Conservation (phyloP, 2,329 filamentous ascomycete species). For the Neofusicoccum parvum region DNA sequence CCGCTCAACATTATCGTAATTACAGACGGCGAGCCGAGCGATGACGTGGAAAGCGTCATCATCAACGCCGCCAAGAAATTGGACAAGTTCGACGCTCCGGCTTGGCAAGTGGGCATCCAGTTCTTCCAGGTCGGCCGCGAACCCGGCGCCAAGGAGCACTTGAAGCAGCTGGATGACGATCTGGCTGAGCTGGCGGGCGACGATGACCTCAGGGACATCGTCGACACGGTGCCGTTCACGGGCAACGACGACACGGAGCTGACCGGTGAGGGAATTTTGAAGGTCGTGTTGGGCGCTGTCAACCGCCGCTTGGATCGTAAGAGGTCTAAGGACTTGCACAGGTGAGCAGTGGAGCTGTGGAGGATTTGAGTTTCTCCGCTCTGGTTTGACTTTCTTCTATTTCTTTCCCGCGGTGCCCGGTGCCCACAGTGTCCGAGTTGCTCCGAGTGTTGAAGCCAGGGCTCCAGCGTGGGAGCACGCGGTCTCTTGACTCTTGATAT, state of each 20-base stretch:
- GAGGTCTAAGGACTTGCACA: constrained; percentile 38
- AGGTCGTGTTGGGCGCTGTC: constrained; percentile 78
- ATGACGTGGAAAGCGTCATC: constrained; percentile 75
- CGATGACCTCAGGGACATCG: constrained; percentile 75
- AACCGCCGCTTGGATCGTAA: constrained; percentile 65
- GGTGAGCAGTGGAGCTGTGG: background rate
- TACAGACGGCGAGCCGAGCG: constrained; percentile 81
- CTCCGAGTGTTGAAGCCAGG: too few relatives aligned
- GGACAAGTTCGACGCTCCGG: constrained; percentile 67
- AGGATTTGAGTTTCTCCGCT: too few relatives aligned
- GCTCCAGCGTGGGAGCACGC: too few relatives aligned
- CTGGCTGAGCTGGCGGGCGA: constrained; percentile 57
- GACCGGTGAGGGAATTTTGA: constrained; percentile 73
- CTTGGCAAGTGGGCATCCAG: constrained; percentile 86
- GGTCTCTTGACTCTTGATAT: too few relatives aligned
- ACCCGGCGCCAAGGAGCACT: constrained; percentile 61
- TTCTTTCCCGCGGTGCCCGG: too few relatives aligned
- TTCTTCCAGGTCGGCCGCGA: constrained; percentile 94
- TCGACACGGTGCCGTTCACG: constrained; percentile 82
- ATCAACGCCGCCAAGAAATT: constrained; percentile 69
- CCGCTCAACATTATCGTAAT: constrained; percentile 91
- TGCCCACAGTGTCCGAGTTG: too few relatives aligned
- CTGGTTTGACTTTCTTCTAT: too few relatives aligned
- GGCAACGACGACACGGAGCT: constrained; percentile 53
- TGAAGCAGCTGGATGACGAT: constrained; percentile 76